Evolutionary conservation across 176 grass and related monocot species (phyloP).

Genomic region (Pontederia paniculata): DNA sequence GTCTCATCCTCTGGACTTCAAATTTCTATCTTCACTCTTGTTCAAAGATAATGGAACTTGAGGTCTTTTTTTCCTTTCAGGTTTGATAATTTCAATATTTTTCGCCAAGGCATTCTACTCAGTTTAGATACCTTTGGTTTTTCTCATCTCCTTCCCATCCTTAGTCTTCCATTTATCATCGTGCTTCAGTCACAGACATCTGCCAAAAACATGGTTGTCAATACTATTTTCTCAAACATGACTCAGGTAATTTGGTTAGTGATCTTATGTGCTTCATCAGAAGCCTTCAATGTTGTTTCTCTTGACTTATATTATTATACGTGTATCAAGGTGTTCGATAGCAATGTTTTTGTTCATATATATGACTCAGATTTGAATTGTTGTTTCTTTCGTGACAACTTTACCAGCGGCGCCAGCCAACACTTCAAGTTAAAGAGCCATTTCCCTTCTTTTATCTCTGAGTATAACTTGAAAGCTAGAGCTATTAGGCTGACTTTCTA

Average conservation of each 20-base stretch:
- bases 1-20: conserved; percentile 5
- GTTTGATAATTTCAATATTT: conserved; percentile 90
- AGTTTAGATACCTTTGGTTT: conserved; percentile 82
- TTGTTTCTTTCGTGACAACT: no score
- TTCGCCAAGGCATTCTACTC: conserved; percentile 76
- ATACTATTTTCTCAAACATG: conserved; percentile 26
- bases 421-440: no score
- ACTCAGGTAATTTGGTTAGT: conserved; percentile 37
- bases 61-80: conserved; percentile 32
- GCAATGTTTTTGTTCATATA: no score
- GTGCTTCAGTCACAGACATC: conserved; percentile 26
- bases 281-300: no score
- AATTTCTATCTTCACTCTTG: background rate
- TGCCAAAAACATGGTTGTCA: conserved; percentile 30
- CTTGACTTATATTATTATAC: no score
- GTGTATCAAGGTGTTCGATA: no score
- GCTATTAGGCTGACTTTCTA: no score
- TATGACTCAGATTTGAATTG: no score
- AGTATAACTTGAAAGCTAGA: no score
- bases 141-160: conserved; percentile 76
- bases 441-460: no score
- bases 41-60: conserved; percentile 2
- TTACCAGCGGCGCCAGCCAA: no score
- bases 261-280: no score
- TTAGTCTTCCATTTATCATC: conserved; percentile 78